phyloP scores from a whole-genome alignment of 2,329 filamentous ascomycete genomes.

The Diplocarpon rosae region DNA sequence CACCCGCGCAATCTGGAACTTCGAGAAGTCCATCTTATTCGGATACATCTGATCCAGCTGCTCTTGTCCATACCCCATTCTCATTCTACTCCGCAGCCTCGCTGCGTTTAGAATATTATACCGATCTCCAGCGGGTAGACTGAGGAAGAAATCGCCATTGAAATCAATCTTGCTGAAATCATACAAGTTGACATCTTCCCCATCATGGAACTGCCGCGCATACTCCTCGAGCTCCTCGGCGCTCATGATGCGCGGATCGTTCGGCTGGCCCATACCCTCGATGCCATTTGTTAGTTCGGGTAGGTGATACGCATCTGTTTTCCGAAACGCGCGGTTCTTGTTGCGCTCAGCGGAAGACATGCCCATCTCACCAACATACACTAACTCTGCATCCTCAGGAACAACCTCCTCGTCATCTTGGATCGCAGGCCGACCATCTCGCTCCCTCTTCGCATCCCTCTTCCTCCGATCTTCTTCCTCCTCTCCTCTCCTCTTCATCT shows the following conservation, averaged over 20 bases:
- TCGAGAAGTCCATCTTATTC: conserved; percentile 92
- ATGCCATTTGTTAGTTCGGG: conserved; percentile 73
- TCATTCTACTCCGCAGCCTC: conserved; percentile 70
- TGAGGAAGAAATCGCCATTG: conserved; percentile 88
- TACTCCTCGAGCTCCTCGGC: conserved; percentile 91
- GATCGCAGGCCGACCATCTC: conserved; percentile 30
- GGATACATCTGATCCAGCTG: conserved; percentile 96
- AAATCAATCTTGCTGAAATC: conserved; percentile 99
- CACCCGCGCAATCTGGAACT: conserved; percentile 91
- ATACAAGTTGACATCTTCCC: conserved; percentile 84
- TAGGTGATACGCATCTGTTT: conserved; percentile 90
- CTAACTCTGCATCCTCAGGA: conserved; percentile 56
- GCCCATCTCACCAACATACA: conserved; percentile 84
- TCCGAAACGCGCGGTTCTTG: conserved; percentile 68
- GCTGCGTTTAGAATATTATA: conserved; percentile 98
- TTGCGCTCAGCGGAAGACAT: conserved; percentile 69
- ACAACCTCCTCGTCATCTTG: conserved; percentile 54
- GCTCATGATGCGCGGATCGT: conserved; percentile 94
- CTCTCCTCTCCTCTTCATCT: conserved; percentile 85
- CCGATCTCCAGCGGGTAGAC: conserved; percentile 75
- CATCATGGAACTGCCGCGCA: conserved; percentile 79
- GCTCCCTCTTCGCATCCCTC: conserved; percentile 26
- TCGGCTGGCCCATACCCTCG: conserved; percentile 74
- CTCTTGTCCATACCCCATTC: conserved; percentile 95
- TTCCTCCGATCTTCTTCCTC: conserved; percentile 64